Evolutionary conservation across 139 green algal species (phyloP).

Genomic region (Gonium pectorale): DNA sequence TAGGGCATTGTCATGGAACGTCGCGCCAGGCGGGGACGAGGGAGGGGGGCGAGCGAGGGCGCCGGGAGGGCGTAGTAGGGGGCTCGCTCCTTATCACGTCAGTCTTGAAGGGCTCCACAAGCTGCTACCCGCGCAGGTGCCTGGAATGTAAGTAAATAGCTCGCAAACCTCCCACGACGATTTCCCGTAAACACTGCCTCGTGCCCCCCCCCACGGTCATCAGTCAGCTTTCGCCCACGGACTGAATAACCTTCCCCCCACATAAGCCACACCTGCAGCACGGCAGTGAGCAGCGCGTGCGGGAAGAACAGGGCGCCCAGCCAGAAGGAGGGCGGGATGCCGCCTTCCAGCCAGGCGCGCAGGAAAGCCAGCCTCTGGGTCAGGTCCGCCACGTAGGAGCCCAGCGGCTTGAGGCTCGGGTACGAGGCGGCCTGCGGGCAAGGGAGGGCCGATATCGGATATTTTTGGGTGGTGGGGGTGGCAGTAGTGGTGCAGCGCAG

Average conservation of each 20-base stretch:
- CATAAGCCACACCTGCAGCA: conserved; percentile 55
- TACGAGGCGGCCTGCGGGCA: conserved; percentile 60
- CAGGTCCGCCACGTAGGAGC: conserved; percentile 68
- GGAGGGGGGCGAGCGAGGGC: neutral
- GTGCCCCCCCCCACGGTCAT: too few relatives aligned
- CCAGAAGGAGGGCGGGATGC: conserved; percentile 73
- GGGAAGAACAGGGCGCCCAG: conserved; percentile 87
- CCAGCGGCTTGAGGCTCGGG: conserved; percentile 69
- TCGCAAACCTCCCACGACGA: too few relatives aligned
- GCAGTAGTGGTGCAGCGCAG: neutral
- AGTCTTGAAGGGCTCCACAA: too few relatives aligned
- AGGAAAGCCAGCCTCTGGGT: conserved; percentile 62
- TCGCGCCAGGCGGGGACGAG: too few relatives aligned
- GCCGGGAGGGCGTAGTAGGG: neutral
- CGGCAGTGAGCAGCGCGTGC: conserved; percentile 70
- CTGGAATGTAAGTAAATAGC: too few relatives aligned
- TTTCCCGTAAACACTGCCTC: too few relatives aligned
- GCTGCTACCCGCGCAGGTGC: too few relatives aligned
- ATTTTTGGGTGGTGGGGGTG: too few relatives aligned
- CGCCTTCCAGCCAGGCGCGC: conserved; percentile 61
- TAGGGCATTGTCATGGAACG: too few relatives aligned
- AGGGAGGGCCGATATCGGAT: too few relatives aligned
- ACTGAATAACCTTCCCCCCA: neutral
- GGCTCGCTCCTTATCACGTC: neutral
- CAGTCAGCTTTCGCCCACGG: neutral